These are phyloP conservation scores for apple (Malus domestica) DNA, from an alignment of 306 rosid genomes.

Conservation along the genomic window ASM211411v1 NC_041795.1:10631001-10631500, in stretches of 20 bases:
- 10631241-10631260: neutral
- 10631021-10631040: constrained; percentile 10
- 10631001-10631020: constrained; percentile 68
- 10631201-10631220: neutral
- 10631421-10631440: neutral
- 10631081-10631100: constrained; percentile 31
- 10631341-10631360: neutral
- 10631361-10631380: neutral
- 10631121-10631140: neutral
- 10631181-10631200: too few relatives aligned
- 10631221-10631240: neutral
- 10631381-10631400: neutral
- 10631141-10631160: neutral
- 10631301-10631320: neutral
- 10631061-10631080: constrained; percentile 28
- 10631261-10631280: neutral
- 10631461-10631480: neutral
- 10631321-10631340: neutral
- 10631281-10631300: neutral
- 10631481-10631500: neutral
- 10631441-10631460: neutral
- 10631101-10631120: constrained; percentile 39
- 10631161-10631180: too few relatives aligned
- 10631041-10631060: constrained; percentile 11
- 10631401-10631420: neutral